Evolutionary conservation across 331 rosid species (phyloP).

Genomic region (Malus hybrid): DNA sequence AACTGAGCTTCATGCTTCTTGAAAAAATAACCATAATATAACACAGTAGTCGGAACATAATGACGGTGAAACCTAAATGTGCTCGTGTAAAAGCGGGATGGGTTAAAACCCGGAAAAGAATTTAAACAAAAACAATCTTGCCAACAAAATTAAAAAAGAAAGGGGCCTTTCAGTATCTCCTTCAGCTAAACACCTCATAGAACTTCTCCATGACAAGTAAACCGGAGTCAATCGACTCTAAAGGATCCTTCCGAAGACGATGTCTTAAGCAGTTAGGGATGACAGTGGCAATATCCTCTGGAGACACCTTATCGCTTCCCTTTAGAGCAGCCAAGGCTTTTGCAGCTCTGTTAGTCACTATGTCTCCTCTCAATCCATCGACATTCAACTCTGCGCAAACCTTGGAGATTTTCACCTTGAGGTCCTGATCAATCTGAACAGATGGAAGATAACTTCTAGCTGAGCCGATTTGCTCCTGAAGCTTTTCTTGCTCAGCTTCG

Average conservation of each 20-base stretch:
- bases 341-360: constrained; percentile 86
- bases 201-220: constrained; percentile 81
- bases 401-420: constrained; percentile 80
- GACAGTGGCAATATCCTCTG: constrained; percentile 89
- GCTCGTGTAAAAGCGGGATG: constrained; percentile 9
- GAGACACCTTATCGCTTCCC: constrained; percentile 62
- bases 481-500: constrained; percentile 61
- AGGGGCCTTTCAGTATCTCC: background rate
- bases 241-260: constrained; percentile 90
- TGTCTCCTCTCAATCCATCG: constrained; percentile 96
- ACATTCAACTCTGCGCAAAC: constrained; percentile 92
- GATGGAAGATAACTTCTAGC: constrained; percentile 67
- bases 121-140: constrained; percentile 19
- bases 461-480: constrained; percentile 56
- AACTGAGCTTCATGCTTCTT: background rate
- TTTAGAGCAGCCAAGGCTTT: constrained; percentile 81
- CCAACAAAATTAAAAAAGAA: constrained; percentile 16
- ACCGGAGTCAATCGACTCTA: constrained; percentile 93
- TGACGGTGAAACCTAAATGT: constrained; percentile 10
- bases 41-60: background rate
- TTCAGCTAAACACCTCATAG: constrained; percentile 75
- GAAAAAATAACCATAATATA: background rate
- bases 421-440: constrained; percentile 68
- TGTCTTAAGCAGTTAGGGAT: constrained; percentile 95
- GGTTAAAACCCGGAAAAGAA: constrained; percentile 10